Evolutionary conservation across 2,329 filamentous ascomycete genomes (phyloP).

Genomic region (Aspergillus niger): DNA sequence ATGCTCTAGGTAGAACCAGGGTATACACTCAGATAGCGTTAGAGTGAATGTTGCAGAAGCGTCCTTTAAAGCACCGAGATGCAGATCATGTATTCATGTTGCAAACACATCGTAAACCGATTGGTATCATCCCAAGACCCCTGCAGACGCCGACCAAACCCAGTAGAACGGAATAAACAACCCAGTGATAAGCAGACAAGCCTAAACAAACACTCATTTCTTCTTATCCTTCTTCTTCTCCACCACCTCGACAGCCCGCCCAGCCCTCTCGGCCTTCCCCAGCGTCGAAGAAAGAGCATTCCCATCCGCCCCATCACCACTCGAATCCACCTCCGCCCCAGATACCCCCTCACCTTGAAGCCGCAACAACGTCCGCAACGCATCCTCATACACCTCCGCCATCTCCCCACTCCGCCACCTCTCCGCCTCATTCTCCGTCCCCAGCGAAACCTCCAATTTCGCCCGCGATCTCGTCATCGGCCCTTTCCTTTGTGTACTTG

Average conservation of each 20-base stretch:
- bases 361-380: slow-evolving; percentile 40
- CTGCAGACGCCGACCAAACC: slow-evolving; percentile 12
- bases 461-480: slow-evolving; percentile 22
- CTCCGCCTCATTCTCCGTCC: slow-evolving; percentile 37
- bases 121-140: slow-evolving; percentile 9
- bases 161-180: background rate
- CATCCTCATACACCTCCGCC: slow-evolving; percentile 44
- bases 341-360: slow-evolving; percentile 40
- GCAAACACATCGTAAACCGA: background rate
- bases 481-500: background rate
- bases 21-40: background rate
- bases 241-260: slow-evolving; percentile 49
- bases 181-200: slow-evolving; percentile 12
- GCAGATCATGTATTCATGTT: background rate
- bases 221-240: slow-evolving; percentile 32
- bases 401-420: slow-evolving; percentile 47
- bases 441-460: slow-evolving; percentile 36
- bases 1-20: background rate
- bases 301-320: slow-evolving; percentile 29
- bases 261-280: slow-evolving; percentile 50
- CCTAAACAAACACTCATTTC: slow-evolving; percentile 33
- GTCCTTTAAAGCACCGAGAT: background rate
- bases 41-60: background rate
- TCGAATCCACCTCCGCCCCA: slow-evolving; percentile 20
- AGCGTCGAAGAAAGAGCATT: slow-evolving; percentile 48